Evolutionary conservation across 306 rosid genomes (phyloP), one percentile per base, ranked within the genome.

Genomic region (Quercus cerris): DNA sequence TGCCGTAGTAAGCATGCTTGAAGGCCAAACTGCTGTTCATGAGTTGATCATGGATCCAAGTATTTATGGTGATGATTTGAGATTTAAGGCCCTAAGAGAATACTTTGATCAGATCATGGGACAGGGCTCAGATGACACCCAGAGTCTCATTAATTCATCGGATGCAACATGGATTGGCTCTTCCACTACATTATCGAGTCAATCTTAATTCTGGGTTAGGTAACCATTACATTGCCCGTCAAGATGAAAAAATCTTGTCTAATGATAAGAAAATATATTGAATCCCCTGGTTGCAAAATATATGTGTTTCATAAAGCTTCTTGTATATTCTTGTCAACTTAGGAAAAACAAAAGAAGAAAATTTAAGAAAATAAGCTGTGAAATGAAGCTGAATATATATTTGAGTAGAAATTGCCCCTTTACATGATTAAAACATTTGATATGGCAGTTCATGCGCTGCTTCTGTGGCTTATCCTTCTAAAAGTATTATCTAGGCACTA

Each of bases 1-100:
- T 25, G 83, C 83, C 59, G 97, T 86, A 70, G 89, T 85, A 75
- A 87, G 84, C 81, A 90, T 92, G 94, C 94, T 92, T 18, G 89
- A 88, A 82, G 92, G 89, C 51, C 78, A 72, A 80, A 68, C 52
- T 4, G 52, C 20, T 46, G 87, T 89, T 81, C 88, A 85, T n/a
- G 87, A 89, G 59, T 49, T 71, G 72, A 73, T 46, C 55, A 70
- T 74, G 9, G 85, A 90, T 17, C 52, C 79, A 11, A 74, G 82
- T 77, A 54, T 46, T 12, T 79, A 78, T 5, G 22, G 30, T 13
- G 90, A 88, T 79, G 90, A 83, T 57, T 0, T 64, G 77, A 85
- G 88, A 68, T 83, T 88, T 74, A 75, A 52, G 74, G 80, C 88
- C 22, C 79, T 88, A 62, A 81, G 83, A 59, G 90, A 85, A 73